These are phyloP conservation scores for Isoetes taiwanensis DNA, from an alignment of 75 land plant species.

Conservation along the genomic window DNA sequence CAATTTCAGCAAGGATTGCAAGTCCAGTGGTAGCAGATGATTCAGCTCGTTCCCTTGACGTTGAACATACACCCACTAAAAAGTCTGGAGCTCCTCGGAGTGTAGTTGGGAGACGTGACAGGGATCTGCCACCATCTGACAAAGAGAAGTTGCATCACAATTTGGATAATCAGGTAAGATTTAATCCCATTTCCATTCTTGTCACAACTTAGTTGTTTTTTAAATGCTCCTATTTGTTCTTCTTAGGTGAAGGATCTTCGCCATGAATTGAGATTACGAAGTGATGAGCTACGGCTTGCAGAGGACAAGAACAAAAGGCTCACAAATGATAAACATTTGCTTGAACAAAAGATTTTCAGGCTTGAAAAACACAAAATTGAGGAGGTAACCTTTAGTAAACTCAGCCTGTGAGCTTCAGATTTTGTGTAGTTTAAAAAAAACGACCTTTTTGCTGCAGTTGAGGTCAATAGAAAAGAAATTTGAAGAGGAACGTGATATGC, in stretches of 20 bases:
- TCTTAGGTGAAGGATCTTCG: slow-evolving; percentile 38
- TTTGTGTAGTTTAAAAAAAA: background rate
- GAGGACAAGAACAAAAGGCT: slow-evolving; percentile 49
- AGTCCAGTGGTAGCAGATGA: slow-evolving; percentile 9
- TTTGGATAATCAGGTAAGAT: slow-evolving; percentile 22
- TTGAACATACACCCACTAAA: slow-evolving; percentile 19
- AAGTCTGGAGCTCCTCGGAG: slow-evolving; percentile 13
- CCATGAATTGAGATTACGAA: slow-evolving; percentile 43
- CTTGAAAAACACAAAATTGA: slow-evolving; percentile 54
- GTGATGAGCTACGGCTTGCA: slow-evolving; percentile 38
- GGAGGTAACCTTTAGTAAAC: slow-evolving; percentile 29
- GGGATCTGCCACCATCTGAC: slow-evolving; percentile 26
- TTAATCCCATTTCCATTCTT: background rate
- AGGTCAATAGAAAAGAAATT: slow-evolving; percentile 34
- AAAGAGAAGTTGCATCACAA: slow-evolving; percentile 18
- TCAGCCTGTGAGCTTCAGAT: slow-evolving; percentile 18
- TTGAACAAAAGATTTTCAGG: slow-evolving; percentile 59
- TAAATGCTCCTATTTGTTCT: background rate
- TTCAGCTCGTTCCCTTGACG: slow-evolving; percentile 2
- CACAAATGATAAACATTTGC: slow-evolving; percentile 46
- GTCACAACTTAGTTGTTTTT: background rate
- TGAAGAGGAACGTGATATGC: slow-evolving; percentile 52
- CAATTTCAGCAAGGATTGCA: background rate
- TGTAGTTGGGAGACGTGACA: slow-evolving; percentile 16
- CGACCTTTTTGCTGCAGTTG: slow-evolving; percentile 10